These are phyloP conservation scores for Aleurites moluccanus DNA, from an alignment of 441 rosid species.

Conservation along the genomic window DNA sequence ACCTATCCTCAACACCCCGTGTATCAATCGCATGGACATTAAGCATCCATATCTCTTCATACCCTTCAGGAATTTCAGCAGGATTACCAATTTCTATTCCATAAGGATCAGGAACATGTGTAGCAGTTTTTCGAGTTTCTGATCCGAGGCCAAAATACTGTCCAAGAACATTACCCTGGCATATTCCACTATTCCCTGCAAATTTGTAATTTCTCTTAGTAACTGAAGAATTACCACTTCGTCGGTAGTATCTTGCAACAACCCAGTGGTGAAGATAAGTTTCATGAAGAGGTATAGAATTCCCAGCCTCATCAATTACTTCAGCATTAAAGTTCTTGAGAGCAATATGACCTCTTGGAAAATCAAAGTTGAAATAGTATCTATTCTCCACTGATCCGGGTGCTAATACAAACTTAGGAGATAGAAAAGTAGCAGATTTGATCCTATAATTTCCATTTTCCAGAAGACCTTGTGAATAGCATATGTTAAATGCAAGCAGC, in stretches of 20 bases:
- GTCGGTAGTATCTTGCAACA: conserved; percentile 44
- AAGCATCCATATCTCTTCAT: conserved; percentile 69
- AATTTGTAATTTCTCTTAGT: not conserved
- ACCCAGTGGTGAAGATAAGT: conserved; percentile 94
- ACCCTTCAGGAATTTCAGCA: conserved; percentile 58
- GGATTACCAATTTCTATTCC: conserved; percentile 78
- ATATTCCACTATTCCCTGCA: conserved; percentile 61
- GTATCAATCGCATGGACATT: conserved; percentile 93
- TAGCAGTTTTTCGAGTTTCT: conserved; percentile 73
- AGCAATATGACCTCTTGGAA: conserved; percentile 85
- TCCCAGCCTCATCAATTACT: conserved; percentile 70
- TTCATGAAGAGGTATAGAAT: conserved; percentile 70
- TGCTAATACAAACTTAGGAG: conserved; percentile 62
- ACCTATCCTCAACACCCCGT: conserved; percentile 62
- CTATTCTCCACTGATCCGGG: conserved; percentile 80
- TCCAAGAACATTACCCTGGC: conserved; percentile 40
- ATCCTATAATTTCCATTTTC: conserved; percentile 28
- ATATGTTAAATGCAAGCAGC: not conserved
- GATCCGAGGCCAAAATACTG: conserved; percentile 81
- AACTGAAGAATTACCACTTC: conserved; percentile 12
- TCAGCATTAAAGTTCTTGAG: conserved; percentile 66
- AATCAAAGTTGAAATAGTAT: conserved; percentile 52
- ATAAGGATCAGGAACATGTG: conserved; percentile 74
- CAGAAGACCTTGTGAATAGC: conserved; percentile 28
- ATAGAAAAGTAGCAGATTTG: conserved; percentile 54